Conservation (phyloP, 768 basidiomycete species). For the Xerocomus potaroensis region DNA sequence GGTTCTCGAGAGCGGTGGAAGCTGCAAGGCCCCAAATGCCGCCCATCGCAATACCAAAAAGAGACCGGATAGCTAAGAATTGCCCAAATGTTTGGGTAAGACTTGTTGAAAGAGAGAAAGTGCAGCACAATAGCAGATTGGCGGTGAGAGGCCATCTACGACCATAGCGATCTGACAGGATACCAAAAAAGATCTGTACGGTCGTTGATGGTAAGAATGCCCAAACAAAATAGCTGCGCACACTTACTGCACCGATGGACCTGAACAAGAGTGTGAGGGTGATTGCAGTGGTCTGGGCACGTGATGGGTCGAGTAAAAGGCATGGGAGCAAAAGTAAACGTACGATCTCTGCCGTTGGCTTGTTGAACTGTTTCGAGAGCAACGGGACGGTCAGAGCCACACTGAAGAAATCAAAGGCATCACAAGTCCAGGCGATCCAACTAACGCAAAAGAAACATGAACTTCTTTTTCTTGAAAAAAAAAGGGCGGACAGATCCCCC, state of each 20-base stretch:
- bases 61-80: constrained; percentile 76
- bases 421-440: constrained; percentile 87
- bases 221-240: not conserved
- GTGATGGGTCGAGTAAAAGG: not conserved
- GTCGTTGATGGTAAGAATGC: not conserved
- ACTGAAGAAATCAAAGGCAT: constrained; percentile 85
- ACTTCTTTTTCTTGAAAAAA: not conserved
- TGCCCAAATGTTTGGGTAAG: constrained; percentile 72
- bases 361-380: constrained; percentile 48
- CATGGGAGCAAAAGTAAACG: constrained; percentile 9
- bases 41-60: constrained; percentile 89
- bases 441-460: constrained; percentile 29
- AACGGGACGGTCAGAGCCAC: constrained; percentile 55
- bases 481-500: too few species aligned
- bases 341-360: constrained; percentile 41
- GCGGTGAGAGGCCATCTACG: constrained; percentile 88
- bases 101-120: constrained; percentile 75
- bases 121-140: constrained; percentile 67
- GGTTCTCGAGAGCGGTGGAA: constrained; percentile 82
- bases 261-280: constrained; percentile 91
- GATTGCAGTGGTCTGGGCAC: constrained; percentile 65
- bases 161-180: constrained; percentile 83
- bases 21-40: constrained; percentile 87
- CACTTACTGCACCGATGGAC: constrained; percentile 61
- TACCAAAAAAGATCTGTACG: constrained; percentile 63